A percentile compares a stretch with the other conserved stretches of the same genome.
These are phyloP conservation scores for Candida gigantensis DNA, from an alignment of 1,139 yeast species.

Conservation along the genomic window DNA sequence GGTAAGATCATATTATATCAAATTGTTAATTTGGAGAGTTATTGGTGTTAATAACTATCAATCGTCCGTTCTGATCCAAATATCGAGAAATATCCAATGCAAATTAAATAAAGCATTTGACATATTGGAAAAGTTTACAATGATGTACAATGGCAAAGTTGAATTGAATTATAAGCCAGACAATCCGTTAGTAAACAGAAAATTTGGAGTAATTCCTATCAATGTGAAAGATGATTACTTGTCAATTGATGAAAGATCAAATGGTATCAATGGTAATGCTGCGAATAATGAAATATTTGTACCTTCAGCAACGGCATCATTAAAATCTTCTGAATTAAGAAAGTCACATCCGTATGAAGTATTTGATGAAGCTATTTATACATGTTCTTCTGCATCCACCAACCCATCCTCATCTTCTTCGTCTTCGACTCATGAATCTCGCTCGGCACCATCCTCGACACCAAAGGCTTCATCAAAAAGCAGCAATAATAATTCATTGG, in stretches of 20 bases:
- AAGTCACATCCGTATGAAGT: slow-evolving; percentile 70
- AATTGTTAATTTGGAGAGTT: slow-evolving; percentile 69
- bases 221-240: slow-evolving; percentile 29
- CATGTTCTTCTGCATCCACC: slow-evolving; percentile 50
- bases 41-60: slow-evolving; percentile 51
- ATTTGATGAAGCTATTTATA: slow-evolving; percentile 74
- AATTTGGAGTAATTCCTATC: slow-evolving; percentile 45
- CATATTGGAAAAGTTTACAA: slow-evolving; percentile 19
- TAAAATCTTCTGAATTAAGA: slow-evolving; percentile 36
- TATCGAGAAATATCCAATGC: slow-evolving; percentile 31
- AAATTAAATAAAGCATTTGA: slow-evolving; percentile 29
- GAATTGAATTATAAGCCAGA: slow-evolving; percentile 40
- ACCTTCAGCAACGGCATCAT: slow-evolving; percentile 12
- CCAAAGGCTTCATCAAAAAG: neutral
- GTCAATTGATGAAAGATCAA: slow-evolving; percentile 20
- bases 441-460: slow-evolving; percentile 1
- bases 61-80: slow-evolving; percentile 33
- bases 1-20: slow-evolving; percentile 66
- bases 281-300: too few species aligned
- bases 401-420: slow-evolving; percentile 1
- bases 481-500: slow-evolving; percentile 30
- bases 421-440: slow-evolving; percentile 8
- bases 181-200: slow-evolving; percentile 54
- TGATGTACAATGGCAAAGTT: slow-evolving; percentile 11
- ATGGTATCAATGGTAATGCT: slow-evolving; percentile 9